Evolutionary conservation across 1,139 yeast species (phyloP), one percentile per base, ranked within the genome.

Genomic region (Hyphopichia khmerensis): DNA sequence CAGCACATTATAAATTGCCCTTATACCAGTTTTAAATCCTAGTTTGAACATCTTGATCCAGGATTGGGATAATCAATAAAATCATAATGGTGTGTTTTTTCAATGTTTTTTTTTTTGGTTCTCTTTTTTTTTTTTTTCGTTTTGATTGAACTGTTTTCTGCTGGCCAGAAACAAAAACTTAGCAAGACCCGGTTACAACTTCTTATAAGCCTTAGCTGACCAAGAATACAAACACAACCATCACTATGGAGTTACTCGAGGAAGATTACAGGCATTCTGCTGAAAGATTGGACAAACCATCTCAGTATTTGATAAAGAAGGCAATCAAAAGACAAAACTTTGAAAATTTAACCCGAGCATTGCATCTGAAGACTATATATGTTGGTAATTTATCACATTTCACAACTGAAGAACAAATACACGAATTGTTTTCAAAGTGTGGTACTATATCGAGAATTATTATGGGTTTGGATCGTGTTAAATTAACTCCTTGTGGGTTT

Each of bases 401-500:
- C 63, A 90, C 97, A 2, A 85, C 96, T 1, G 98, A 93, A 61
- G 98, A 93, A 59, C 97, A 91, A 60, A 80, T 91, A 21, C 85
- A 84, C 59, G 98, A 90, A 59, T 67, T 91, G 41, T 89, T 91
- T 57, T 77, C 84, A 53, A 84, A 84, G 55, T 80, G 87, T 58
- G 99, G 98, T 1, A 69, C 77, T 11, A 82, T 91, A 31, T 80
- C 80, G 48, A 74, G 86, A 53, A 87, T 90, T 36, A 82, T 91
- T 45, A 91, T 93, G 98, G 99, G 99, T 0, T 75, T 91, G 40
- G 97, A 91, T 59, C 76, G 96, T 48, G 84, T 84, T 58, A 84
- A 86, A 51, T 80, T 84, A 55, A 89, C 96, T 0, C 98, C 98
- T 1, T 90, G 98, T 60, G 98, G 98, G 27, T 93, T 93, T 64